A percentile compares a stretch with the other conserved stretches of the same genome.
Conservation (phyloP, 2,329 filamentous ascomycete genomes). For the Cercospora nicotianae region DNA sequence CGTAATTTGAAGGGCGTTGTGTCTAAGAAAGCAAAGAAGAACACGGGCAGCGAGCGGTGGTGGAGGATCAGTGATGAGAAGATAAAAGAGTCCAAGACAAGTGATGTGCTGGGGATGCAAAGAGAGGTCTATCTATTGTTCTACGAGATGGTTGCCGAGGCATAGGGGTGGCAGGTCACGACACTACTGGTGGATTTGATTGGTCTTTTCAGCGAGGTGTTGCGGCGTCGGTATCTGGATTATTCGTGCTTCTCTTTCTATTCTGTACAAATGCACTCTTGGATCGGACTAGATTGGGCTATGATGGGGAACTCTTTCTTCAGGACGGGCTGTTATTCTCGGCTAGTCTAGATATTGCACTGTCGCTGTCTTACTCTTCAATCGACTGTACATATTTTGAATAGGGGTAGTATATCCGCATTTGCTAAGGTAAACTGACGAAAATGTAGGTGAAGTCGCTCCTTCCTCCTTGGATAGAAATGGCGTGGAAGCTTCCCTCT, state of each 20-base stretch:
- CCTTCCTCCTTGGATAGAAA: background rate
- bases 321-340: background rate
- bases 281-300: background rate
- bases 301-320: background rate
- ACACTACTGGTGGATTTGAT: background rate
- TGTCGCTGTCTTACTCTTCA: background rate
- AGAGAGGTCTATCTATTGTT: constrained; percentile 94
- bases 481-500: background rate
- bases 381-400: background rate
- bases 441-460: background rate
- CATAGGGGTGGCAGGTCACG: background rate
- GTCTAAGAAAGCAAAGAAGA: constrained; percentile 44
- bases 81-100: constrained; percentile 89
- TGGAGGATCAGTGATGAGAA: constrained; percentile 99
- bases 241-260: background rate
- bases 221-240: background rate
- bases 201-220: constrained; percentile 1
- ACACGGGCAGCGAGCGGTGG: constrained; percentile 70
- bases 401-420: background rate
- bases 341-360: background rate
- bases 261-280: background rate
- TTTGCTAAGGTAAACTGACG: background rate
- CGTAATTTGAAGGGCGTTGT: constrained; percentile 6
- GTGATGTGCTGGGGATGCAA: constrained; percentile 89
- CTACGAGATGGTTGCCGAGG: constrained; percentile 71